These are phyloP conservation scores for Leptomonas seymouri DNA, from an alignment of 208 protist genomes.

Conservation along the genomic window DNA sequence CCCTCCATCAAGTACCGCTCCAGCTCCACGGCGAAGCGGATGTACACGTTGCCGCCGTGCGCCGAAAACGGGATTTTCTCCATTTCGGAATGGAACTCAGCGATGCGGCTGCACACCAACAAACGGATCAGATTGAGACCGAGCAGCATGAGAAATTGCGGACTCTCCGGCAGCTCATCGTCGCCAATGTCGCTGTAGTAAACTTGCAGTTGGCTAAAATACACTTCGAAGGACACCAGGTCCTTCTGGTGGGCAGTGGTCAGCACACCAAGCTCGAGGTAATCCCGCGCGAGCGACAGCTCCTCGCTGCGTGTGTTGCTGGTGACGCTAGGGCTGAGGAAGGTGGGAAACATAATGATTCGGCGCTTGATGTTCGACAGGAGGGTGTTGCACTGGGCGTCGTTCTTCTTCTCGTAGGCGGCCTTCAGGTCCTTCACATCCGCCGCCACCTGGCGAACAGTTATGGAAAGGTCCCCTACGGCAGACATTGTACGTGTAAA, in stretches of 20 bases:
- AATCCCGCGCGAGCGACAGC: conserved; percentile 81
- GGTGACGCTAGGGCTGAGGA: conserved; percentile 69
- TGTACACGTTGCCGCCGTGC: conserved; percentile 75
- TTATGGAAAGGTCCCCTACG: conserved; percentile 53
- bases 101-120: conserved; percentile 84
- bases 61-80: conserved; percentile 86
- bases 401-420: conserved; percentile 66
- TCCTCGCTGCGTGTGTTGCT: conserved; percentile 82
- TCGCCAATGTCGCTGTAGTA: conserved; percentile 88
- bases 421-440: conserved; percentile 78
- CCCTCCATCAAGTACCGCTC: conserved; percentile 94
- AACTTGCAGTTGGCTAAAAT: conserved; percentile 87
- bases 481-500: conserved; percentile 23
- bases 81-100: conserved; percentile 94
- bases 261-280: conserved; percentile 86
- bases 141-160: conserved; percentile 75
- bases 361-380: conserved; percentile 72
- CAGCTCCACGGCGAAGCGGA: conserved; percentile 86
- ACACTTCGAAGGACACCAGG: conserved; percentile 79
- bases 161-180: conserved; percentile 72
- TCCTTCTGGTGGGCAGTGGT: conserved; percentile 80
- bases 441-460: conserved; percentile 74
- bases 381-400: conserved; percentile 49
- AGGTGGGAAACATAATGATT: conserved; percentile 90
- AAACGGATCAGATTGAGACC: conserved; percentile 92